Conservation (phyloP, 495 filamentous ascomycete genomes). For the Aspergillus heteromorphus region DNA sequence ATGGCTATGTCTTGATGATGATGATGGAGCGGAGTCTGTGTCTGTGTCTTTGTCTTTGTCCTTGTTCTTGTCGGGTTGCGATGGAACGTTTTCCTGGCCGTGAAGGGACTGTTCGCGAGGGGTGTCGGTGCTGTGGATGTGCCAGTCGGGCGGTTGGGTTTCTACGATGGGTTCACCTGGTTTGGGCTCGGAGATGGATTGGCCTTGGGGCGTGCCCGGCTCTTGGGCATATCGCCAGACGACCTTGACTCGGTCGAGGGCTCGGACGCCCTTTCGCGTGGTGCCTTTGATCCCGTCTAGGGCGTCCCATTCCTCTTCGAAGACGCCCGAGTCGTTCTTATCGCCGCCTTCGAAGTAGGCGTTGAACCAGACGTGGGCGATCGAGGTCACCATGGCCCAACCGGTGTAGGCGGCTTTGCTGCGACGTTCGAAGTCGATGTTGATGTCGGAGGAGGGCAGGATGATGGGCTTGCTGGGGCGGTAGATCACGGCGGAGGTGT, state of each 20-base stretch:
- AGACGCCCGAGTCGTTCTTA: conserved; percentile 54
- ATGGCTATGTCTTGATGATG: not conserved
- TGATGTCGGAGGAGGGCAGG: conserved; percentile 76
- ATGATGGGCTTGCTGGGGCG: conserved; percentile 61
- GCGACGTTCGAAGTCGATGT: conserved; percentile 80
- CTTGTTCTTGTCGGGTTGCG: not conserved
- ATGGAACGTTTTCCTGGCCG: conserved; percentile 16
- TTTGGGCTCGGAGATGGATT: conserved; percentile 52
- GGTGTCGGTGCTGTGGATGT: conserved; percentile 27
- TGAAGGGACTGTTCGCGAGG: not conserved
- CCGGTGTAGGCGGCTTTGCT: conserved; percentile 68
- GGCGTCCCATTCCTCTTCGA: conserved; percentile 59
- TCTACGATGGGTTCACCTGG: conserved; percentile 62
- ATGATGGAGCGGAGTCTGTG: not conserved
- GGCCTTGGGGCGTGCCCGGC: conserved; percentile 15
- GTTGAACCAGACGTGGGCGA: conserved; percentile 97
- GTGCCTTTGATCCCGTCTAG: conserved; percentile 79
- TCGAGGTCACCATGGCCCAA: conserved; percentile 82
- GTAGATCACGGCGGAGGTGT: conserved; percentile 62
- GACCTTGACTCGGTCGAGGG: conserved; percentile 78
- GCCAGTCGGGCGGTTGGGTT: conserved; percentile 66
- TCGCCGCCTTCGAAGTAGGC: conserved; percentile 83
- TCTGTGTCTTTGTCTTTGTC: not conserved
- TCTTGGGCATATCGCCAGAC: conserved; percentile 60
- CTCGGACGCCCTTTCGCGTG: conserved; percentile 68